These are phyloP conservation scores for Fusarium staphyleae DNA, from an alignment of 2,329 filamentous ascomycete species.

Conservation along the genomic window DNA sequence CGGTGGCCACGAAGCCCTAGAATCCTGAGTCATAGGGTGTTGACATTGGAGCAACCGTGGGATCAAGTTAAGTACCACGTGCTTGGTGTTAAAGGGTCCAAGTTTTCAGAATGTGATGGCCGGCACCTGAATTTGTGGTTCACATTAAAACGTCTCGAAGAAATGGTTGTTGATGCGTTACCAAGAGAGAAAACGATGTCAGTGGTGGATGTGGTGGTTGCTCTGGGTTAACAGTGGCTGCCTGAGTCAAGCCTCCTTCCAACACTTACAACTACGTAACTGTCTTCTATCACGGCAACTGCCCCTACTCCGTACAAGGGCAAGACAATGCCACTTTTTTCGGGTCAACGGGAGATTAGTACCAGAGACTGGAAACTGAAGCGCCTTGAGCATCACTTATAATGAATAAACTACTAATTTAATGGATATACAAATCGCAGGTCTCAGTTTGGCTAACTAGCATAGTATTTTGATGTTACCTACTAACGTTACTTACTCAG, in stretches of 20 bases:
- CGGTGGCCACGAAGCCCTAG: neutral
- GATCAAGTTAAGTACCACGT: slow-evolving; percentile 2
- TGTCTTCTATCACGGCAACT: neutral
- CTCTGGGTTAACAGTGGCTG: slow-evolving; percentile 15
- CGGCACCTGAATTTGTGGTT: neutral
- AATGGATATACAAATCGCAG: neutral
- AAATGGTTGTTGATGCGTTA: slow-evolving; percentile 19
- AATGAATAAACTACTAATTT: no score
- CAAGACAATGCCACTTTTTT: neutral
- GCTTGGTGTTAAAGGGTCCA: neutral
- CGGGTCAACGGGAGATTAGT: no score
- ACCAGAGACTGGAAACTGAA: no score
- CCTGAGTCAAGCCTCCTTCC: no score
- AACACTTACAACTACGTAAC: no score
- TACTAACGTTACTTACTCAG: no score
- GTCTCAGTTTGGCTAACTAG: no score
- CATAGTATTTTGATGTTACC: no score
- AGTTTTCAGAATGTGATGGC: neutral
- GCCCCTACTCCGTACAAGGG: neutral
- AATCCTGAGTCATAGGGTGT: neutral
- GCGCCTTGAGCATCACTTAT: no score
- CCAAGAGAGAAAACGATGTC: neutral
- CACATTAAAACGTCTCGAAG: neutral
- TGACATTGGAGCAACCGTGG: neutral
- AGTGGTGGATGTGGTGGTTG: neutral